phyloP scores from a whole-genome alignment of 2,329 filamentous ascomycete genomes.

The Dactylellina sp. region DNA sequence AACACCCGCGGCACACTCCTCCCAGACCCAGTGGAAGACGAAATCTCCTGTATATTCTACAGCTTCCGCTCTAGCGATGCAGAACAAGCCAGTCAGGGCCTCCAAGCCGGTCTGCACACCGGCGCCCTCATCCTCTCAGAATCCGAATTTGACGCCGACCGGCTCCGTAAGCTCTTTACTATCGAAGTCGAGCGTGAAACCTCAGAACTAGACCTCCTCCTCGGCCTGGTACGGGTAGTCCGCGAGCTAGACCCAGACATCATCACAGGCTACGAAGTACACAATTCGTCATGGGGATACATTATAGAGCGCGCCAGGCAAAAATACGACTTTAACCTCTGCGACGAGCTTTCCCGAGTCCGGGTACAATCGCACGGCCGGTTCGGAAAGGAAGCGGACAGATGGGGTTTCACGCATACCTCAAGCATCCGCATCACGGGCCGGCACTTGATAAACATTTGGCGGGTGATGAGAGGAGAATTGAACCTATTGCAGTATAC shows the following conservation, averaged over 20 bases:
- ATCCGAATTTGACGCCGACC: slow-evolving; percentile 70
- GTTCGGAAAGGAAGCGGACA: slow-evolving; percentile 86
- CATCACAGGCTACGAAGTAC: slow-evolving; percentile 92
- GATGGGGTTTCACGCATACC: slow-evolving; percentile 93
- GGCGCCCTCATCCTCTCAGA: slow-evolving; percentile 80
- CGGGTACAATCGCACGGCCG: slow-evolving; percentile 83
- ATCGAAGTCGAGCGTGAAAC: slow-evolving; percentile 78
- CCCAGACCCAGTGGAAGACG: slow-evolving; percentile 90
- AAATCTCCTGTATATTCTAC: slow-evolving; percentile 91
- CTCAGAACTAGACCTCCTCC: slow-evolving; percentile 85
- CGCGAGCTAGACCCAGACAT: slow-evolving; percentile 88
- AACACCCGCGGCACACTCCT: slow-evolving; percentile 84
- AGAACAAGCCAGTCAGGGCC: slow-evolving; percentile 67
- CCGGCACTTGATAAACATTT: slow-evolving; percentile 95
- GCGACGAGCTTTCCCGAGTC: slow-evolving; percentile 90
- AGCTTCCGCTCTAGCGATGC: slow-evolving; percentile 81
- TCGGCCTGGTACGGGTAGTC: slow-evolving; percentile 87
- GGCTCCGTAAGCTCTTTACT: slow-evolving; percentile 72
- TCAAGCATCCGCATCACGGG: slow-evolving; percentile 93
- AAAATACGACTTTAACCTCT: slow-evolving; percentile 86
- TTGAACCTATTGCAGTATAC: slow-evolving; percentile 92
- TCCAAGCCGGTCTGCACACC: slow-evolving; percentile 69
- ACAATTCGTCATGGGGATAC: slow-evolving; percentile 94
- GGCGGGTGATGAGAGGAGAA: slow-evolving; percentile 94
- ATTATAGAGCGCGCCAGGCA: slow-evolving; percentile 86